These are phyloP conservation scores for Udeniomyces megalosporus DNA, from an alignment of 768 basidiomycete genomes.

Conservation along the genomic window DNA sequence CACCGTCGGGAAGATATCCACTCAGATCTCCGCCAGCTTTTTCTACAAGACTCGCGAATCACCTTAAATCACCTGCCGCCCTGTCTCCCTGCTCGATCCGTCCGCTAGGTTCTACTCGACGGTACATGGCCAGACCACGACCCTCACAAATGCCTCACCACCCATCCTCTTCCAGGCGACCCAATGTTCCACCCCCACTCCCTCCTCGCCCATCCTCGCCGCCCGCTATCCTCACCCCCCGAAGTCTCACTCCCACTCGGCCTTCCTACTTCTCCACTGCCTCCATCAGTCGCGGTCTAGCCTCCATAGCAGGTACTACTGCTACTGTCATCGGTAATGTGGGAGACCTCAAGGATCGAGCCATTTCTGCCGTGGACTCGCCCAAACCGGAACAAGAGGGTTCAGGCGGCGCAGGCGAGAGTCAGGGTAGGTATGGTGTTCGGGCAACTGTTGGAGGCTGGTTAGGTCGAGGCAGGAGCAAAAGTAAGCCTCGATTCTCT, in stretches of 20 bases:
- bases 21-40: too few relatives aligned
- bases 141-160: too few relatives aligned
- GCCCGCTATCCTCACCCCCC: too few relatives aligned
- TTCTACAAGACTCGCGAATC: too few relatives aligned
- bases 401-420: not conserved
- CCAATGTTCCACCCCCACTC: too few relatives aligned
- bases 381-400: not conserved
- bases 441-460: conserved; percentile 1
- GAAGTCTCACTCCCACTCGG: not conserved
- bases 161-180: too few relatives aligned
- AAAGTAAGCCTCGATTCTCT: not conserved
- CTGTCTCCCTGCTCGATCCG: too few relatives aligned
- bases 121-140: too few relatives aligned
- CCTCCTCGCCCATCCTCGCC: too few relatives aligned
- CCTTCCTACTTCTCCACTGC: not conserved
- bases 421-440: not conserved
- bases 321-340: conserved; percentile 7
- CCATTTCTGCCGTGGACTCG: not conserved
- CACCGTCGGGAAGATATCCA: too few relatives aligned
- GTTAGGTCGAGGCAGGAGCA: not conserved
- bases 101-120: too few relatives aligned
- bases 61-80: too few relatives aligned
- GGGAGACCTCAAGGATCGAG: not conserved
- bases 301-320: conserved; percentile 7
- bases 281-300: conserved; percentile 1